These are phyloP conservation scores for Bondarzewia mesenterica DNA, from an alignment of 1,284 basidiomycete genomes.

Conservation along the genomic window DNA sequence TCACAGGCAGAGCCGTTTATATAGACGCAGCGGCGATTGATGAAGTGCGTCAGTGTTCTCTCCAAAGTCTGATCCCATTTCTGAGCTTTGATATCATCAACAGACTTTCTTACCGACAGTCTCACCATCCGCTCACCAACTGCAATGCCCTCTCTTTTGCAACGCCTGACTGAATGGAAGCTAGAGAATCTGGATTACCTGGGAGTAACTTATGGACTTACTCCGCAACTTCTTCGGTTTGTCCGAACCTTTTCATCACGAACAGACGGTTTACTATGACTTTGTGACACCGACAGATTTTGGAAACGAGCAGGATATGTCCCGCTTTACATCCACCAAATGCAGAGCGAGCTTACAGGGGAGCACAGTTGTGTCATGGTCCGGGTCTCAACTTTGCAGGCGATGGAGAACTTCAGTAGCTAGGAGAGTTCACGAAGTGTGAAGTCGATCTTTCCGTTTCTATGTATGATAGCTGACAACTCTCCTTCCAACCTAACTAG, in stretches of 20 bases:
- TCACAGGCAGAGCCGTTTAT: slow-evolving; percentile 49
- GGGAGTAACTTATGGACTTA: slow-evolving; percentile 94
- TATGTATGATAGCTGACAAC: neutral
- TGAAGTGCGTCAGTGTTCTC: slow-evolving; percentile 34
- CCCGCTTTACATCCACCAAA: slow-evolving; percentile 91
- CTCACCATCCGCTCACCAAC: slow-evolving; percentile 69
- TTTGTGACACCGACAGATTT: slow-evolving; percentile 45
- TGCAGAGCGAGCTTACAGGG: slow-evolving; percentile 90
- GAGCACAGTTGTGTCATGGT: slow-evolving; percentile 96
- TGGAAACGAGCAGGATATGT: slow-evolving; percentile 94
- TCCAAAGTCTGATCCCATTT: neutral
- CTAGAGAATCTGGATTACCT: slow-evolving; percentile 93
- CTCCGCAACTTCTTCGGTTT: slow-evolving; percentile 75
- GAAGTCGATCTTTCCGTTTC: slow-evolving; percentile 15
- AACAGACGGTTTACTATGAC: neutral
- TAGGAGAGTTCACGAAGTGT: slow-evolving; percentile 89
- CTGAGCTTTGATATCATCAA: slow-evolving; percentile 20
- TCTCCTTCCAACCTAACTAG: slow-evolving; percentile 30
- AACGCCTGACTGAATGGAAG: slow-evolving; percentile 83
- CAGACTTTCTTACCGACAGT: slow-evolving; percentile 63
- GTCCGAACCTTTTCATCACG: slow-evolving; percentile 10
- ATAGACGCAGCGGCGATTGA: slow-evolving; percentile 54
- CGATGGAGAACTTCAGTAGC: slow-evolving; percentile 66
- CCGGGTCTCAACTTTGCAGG: slow-evolving; percentile 68
- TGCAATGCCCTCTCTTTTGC: slow-evolving; percentile 90